Evolutionary conservation across 2,329 filamentous ascomycete genomes (phyloP), one percentile per base, ranked within the genome.

Genomic region (Botrytis hyacinthi): DNA sequence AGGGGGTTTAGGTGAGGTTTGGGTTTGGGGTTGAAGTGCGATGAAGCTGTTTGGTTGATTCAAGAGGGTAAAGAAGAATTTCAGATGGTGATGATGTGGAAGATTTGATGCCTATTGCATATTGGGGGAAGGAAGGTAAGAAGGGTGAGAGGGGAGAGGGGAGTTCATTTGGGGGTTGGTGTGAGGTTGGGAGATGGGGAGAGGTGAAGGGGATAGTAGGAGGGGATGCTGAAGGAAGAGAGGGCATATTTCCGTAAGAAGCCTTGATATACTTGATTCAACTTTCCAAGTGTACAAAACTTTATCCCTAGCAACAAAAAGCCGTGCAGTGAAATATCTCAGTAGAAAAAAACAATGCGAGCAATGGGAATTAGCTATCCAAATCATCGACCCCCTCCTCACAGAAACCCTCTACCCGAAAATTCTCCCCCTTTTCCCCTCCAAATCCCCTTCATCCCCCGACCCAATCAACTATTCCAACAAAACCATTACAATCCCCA

Each of bases 191-290:
- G 26, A 4, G 48, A 54, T 54, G 10, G 26, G 2, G 46, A 5
- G 8, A 51, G 9, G 46, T 46, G 44, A 46, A n/a, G n/a, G n/a
- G n/a, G n/a, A n/a, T n/a, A n/a, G n/a, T n/a, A n/a, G n/a, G n/a
- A n/a, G n/a, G n/a, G n/a, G n/a, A n/a, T n/a, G n/a, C n/a, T n/a
- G n/a, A n/a, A n/a, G n/a, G n/a, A n/a, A 16, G 6, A n/a, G 10
- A 16, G 26, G 0, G 48, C 1, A 7, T 16, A 16, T 7, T n/a
- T 54, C 5, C 0, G 4, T 16, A 0, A 48, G 46, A n/a, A n/a
- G 10, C 0, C 14, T 7, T n/a, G n/a, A 16, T 16, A 54, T 29
- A 16, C 5, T 29, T 0, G 0, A 54, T n/a, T 54, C 12, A 16
- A 54, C 12, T 54, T 7, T 54, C 29, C 12, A n/a, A n/a, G n/a